Evolutionary conservation across 306 rosid genomes (phyloP).

Genomic region (Sindora glabra): DNA sequence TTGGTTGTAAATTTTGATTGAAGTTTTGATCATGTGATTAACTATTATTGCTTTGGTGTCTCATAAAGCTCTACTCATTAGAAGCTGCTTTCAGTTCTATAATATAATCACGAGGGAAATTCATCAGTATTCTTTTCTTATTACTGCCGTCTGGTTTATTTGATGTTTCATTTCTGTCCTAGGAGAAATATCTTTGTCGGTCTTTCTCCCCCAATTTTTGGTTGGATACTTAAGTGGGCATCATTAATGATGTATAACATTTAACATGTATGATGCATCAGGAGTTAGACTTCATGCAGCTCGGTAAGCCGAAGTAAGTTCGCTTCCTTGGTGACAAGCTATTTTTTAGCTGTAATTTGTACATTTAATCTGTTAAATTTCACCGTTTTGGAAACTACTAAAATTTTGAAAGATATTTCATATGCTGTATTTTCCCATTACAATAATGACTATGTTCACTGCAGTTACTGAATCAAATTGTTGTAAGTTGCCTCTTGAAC

Average conservation of each 20-base stretch:
- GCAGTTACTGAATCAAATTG: constrained; percentile 95
- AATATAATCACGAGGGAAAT: neutral
- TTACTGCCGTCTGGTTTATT: neutral
- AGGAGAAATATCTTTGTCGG: neutral
- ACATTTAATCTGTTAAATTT: neutral
- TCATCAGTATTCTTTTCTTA: no score
- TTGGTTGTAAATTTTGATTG: no score
- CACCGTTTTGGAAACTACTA: neutral
- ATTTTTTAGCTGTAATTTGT: neutral
- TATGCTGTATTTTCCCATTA: constrained; percentile 1
- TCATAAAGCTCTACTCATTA: no score
- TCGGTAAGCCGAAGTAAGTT: constrained; percentile 88
- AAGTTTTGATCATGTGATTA: no score
- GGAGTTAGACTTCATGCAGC: constrained; percentile 98
- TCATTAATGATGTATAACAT: no score
- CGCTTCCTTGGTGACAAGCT: neutral
- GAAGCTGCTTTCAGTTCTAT: no score
- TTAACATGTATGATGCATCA: constrained; percentile 87
- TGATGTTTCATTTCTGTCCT: no score
- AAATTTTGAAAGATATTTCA: neutral
- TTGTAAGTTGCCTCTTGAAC: constrained; percentile 89
- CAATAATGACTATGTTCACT: no score
- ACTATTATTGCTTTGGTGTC: no score
- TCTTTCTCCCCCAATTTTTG: no score
- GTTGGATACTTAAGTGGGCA: no score